Evolutionary conservation across 352 stramenopile species (phyloP).

Genomic region (Pythium folliculosum): DNA sequence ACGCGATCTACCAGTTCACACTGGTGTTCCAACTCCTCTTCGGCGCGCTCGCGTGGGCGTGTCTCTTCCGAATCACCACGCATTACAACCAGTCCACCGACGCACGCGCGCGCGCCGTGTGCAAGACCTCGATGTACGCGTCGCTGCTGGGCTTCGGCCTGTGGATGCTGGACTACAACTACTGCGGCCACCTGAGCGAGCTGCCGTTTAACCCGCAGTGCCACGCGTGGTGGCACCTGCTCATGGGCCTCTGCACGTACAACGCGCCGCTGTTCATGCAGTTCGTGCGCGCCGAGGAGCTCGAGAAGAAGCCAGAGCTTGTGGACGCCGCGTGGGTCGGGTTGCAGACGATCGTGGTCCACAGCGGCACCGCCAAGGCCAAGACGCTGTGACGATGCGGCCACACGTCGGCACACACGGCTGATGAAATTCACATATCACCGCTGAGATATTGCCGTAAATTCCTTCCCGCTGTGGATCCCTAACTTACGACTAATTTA

Average conservation of each 20-base stretch:
- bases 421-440: no score
- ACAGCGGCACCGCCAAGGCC: slow-evolving; percentile 14
- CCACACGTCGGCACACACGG: no score
- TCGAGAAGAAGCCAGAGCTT: slow-evolving; percentile 54
- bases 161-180: slow-evolving; percentile 80
- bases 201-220: slow-evolving; percentile 72
- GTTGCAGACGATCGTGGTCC: slow-evolving; percentile 42
- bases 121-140: slow-evolving; percentile 54
- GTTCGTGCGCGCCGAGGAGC: slow-evolving; percentile 75
- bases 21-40: slow-evolving; percentile 76
- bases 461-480: not conserved
- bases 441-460: no score
- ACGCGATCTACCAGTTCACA: slow-evolving; percentile 77
- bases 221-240: slow-evolving; percentile 84
- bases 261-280: slow-evolving; percentile 84
- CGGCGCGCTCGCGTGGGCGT: slow-evolving; percentile 46
- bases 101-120: slow-evolving; percentile 45
- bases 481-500: not conserved
- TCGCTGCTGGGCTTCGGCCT: slow-evolving; percentile 62
- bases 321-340: slow-evolving; percentile 24
- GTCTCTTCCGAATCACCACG: slow-evolving; percentile 42
- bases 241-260: slow-evolving; percentile 79
- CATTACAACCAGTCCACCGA: slow-evolving; percentile 60
- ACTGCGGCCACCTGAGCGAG: slow-evolving; percentile 51
- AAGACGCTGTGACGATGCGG: slow-evolving; percentile 19